These are phyloP conservation scores for Colletotrichum truncatum DNA, from an alignment of 2,329 filamentous ascomycete species.

Conservation along the genomic window DNA sequence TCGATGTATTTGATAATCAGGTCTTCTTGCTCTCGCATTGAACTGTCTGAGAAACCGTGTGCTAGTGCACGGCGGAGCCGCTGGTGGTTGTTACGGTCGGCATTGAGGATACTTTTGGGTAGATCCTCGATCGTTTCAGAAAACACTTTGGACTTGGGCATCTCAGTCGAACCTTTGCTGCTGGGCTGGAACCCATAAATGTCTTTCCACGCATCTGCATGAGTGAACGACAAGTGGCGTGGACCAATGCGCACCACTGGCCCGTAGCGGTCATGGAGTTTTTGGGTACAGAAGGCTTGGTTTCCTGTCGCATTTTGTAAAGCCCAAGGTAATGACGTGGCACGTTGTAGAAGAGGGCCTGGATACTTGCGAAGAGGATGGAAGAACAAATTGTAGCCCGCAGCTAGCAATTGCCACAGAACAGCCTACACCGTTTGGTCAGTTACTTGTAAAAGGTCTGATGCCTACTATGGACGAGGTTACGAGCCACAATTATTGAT, in stretches of 20 bases:
- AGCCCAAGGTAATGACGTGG: slow-evolving; percentile 5
- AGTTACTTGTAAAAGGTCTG: too few relatives aligned
- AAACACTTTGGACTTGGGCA: slow-evolving; percentile 4
- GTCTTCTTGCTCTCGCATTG: slow-evolving; percentile 41
- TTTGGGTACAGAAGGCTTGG: slow-evolving; percentile 7
- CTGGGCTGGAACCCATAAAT: slow-evolving; percentile 44
- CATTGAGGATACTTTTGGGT: slow-evolving; percentile 10
- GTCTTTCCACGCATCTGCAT: slow-evolving; percentile 46
- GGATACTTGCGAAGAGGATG: slow-evolving; percentile 44
- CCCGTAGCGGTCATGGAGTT: slow-evolving; percentile 37
- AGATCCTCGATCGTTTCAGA: background rate
- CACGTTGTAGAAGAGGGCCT: slow-evolving; percentile 34
- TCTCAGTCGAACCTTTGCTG: background rate
- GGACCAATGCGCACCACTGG: slow-evolving; percentile 50
- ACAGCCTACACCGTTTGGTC: background rate
- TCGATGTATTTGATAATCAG: slow-evolving; percentile 39
- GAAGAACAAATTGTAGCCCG: slow-evolving; percentile 42
- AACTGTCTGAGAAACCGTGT: slow-evolving; percentile 40
- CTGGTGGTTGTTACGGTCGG: slow-evolving; percentile 31
- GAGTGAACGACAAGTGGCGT: slow-evolving; percentile 48
- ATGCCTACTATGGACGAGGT: accelerated
- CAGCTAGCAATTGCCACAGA: background rate
- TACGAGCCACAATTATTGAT: too few relatives aligned
- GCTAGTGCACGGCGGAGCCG: slow-evolving; percentile 36
- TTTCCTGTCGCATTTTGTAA: slow-evolving; percentile 7